Base-by-base conservation (phyloP, 2,329 filamentous ascomycete species). In the Paracoccidioides brasiliensis region DNA sequence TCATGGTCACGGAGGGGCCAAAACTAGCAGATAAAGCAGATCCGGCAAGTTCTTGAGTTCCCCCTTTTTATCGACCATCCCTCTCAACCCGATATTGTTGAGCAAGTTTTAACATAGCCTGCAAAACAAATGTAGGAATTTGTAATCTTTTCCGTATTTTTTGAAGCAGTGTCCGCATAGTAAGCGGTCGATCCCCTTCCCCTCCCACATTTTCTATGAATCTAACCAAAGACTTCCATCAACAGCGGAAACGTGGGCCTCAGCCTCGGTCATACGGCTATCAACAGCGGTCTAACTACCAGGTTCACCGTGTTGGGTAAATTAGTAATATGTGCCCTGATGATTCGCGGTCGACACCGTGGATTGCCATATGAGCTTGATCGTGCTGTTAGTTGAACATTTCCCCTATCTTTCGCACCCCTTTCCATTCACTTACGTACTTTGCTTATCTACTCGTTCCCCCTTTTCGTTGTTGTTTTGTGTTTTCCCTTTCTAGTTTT, bases 361-460 rank as follows among this genome's bases (percentile, higher is more conserved):
- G 77, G 76, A 8, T 63, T 81, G 58, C 78, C 78, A 0, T 76
- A 79, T 35, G 74, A 75, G 44, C 76, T 81, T 59, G 78, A 81
- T 63, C 66, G 70, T 37, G 70, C 71, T 3, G 64, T 72, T 52
- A 52, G 54, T 35, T 22, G 22, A 22, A 22, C 22, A 43, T 56
- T 35, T n/a, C 3, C 3, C 35, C 22, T 5, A 30, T 8, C 33
- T 2, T 40, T 30, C 3, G 6, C 22, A 22, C 22, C 22, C 12
- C 12, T 12, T 38, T 12, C 22, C 22, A 22, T 22, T 22, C 22
- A 22, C 22, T 22, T 22, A 22, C 22, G 22, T 22, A 22, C 22
- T 22, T 22, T 22, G 22, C 22, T 22, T 22, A 22, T 22, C 22
- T 22, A 22, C 30, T 15, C 28, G 14, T 7, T 50, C 10, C 37